Evolutionary conservation across 2,329 filamentous ascomycete genomes (phyloP), one percentile per base, ranked within the genome.

Genomic region (Geosmithia morbida): DNA sequence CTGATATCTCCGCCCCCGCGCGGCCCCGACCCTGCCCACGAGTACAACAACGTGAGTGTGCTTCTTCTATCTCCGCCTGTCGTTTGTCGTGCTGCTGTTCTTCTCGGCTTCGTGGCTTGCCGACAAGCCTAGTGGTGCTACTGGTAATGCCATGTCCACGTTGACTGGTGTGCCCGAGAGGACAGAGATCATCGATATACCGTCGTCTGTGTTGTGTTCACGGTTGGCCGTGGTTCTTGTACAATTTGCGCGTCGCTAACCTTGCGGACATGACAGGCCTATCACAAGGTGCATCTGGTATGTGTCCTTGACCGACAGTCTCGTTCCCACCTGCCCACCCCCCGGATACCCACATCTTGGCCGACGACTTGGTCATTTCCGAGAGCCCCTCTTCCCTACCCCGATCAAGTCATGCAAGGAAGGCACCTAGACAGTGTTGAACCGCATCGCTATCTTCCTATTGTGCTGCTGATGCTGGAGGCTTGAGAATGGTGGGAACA

Each of bases 261-360:
- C 47, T 48, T 26, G 46, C n/a, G 20, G 29, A 20, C 41, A 6
- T 39, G 19, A 46, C 51, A 84, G 77, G 75, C 77, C 51, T 71
- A 81, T 59, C 79, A 83, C 58, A 83, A 83, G 69, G 81, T 85
- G 56, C 82, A 87, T 72, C 74, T 87, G 67, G 84, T 88, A 82
- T 69, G 83, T 66, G 46, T 42, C 41, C 41, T 22, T 37, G 33
- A 37, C 33, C 33, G 33, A 37, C 33, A 37, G 33, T 37, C 33
- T 26, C 22, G 22, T 26, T 37, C 33, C 33, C 33, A n/a, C 41
- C 41, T 22, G 14, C 20, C 41, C 41, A n/a, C 41, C 20, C 41
- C 41, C 17, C 44, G 14, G n/a, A 22, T 10, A 43, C 41, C 20
- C 41, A n/a, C 17, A 43, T 16, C 41, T 22, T n/a, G 13, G 3